Evolutionary conservation across 768 basidiomycete genomes (phyloP).

Genomic region (Mycena latifolia): DNA sequence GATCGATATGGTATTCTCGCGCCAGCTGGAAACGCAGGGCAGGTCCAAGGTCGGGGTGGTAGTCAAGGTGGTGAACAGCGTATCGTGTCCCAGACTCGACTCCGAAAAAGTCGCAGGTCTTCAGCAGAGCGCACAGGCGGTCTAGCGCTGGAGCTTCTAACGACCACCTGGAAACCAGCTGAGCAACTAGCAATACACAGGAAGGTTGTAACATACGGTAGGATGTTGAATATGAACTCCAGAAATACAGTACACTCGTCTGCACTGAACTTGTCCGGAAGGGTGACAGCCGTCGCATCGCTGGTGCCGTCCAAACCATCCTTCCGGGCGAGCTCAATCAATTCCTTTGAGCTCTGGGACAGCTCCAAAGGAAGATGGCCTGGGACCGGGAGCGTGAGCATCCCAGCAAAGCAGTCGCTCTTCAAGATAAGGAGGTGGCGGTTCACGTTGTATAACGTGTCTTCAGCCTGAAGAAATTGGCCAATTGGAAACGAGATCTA

Average conservation of each 20-base stretch:
- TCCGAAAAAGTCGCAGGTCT: not conserved
- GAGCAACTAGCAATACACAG: not conserved
- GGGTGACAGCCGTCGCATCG: not conserved
- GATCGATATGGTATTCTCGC: not conserved
- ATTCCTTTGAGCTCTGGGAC: too few relatives aligned
- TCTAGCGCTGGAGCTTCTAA: not conserved
- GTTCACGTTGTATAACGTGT: not conserved
- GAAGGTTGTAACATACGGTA: not conserved
- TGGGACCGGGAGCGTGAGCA: not conserved
- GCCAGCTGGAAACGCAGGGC: slow-evolving; percentile 4
- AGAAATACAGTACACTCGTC: not conserved
- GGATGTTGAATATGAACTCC: slow-evolving; percentile 9
- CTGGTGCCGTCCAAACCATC: too few relatives aligned
- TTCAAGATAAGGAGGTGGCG: not conserved
- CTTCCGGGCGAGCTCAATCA: too few relatives aligned
- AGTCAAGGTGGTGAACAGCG: slow-evolving; percentile 7
- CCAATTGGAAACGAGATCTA: too few relatives aligned
- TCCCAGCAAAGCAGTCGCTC: not conserved
- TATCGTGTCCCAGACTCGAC: slow-evolving; percentile 1
- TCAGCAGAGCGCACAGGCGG: too few relatives aligned
- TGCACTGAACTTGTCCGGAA: not conserved
- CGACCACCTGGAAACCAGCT: not conserved
- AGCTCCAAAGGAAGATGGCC: too few relatives aligned
- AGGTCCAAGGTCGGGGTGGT: not conserved
- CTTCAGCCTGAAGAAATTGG: too few relatives aligned